phyloP scores from a whole-genome alignment of 768 basidiomycete species.

The Boletus insuetus region DNA sequence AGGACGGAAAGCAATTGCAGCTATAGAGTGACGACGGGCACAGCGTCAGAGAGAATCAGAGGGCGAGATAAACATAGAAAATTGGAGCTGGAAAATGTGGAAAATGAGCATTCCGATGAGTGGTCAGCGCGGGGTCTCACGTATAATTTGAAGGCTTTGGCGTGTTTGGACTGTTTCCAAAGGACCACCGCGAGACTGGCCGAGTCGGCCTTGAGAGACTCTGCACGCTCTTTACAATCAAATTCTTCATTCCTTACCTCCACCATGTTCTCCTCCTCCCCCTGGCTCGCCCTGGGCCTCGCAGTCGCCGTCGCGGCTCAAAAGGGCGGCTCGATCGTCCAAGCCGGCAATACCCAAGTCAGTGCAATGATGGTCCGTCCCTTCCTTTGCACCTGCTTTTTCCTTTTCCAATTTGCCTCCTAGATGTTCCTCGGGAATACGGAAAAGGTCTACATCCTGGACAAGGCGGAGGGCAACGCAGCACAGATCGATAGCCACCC shows the following conservation, averaged over 20 bases:
- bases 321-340: constrained; percentile 20
- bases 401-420: neutral
- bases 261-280: constrained; percentile 31
- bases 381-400: neutral
- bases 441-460: constrained; percentile 85
- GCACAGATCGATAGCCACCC: constrained; percentile 65
- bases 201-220: neutral
- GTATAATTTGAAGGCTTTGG: neutral
- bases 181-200: neutral
- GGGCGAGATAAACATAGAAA: too few species aligned
- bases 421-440: constrained; percentile 81
- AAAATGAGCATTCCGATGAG: too few species aligned
- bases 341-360: constrained; percentile 38
- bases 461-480: constrained; percentile 82
- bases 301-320: constrained; percentile 32
- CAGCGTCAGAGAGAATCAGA: neutral
- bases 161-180: neutral
- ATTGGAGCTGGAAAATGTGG: too few species aligned
- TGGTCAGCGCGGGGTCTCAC: neutral
- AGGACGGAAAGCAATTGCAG: too few species aligned
- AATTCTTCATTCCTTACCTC: constrained; percentile 7
- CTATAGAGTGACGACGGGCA: too few species aligned
- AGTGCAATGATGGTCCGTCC: constrained; percentile 53
- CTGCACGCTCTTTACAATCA: constrained; percentile 12
- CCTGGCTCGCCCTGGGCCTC: constrained; percentile 46